Evolutionary conservation across 78 protist genomes (phyloP), one percentile per base, ranked within the genome.

Genomic region (Dictyostelium brefeldianum): DNA sequence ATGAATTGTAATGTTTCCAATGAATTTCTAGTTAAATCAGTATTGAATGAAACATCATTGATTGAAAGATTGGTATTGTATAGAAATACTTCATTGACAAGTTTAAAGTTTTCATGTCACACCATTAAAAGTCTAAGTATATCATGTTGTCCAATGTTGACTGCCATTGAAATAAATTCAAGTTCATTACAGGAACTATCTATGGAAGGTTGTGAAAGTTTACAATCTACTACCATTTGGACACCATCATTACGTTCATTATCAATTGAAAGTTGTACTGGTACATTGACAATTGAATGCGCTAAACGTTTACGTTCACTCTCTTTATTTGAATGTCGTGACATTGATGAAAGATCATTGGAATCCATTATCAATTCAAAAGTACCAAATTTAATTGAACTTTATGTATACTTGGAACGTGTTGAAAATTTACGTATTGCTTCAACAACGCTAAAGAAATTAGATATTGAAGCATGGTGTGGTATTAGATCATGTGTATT

Each of bases 391-490:
- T 56, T 84, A 6, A 46, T 64, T 47, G 82, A 71, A 15, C 18
- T 84, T 18, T 84, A 59, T 74, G 67, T 84, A 10, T 84, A 74
- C 59, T 53, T 84, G 29, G 82, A 84, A 27, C 92, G 78, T 25
- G 78, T 84, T 1, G 62, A 17, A 15, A 36, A 84, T 56, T 81
- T 84, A 41, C 80, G 92, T 18, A 74, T 84, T 2, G 36, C 75
- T 41, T 74, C 83, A 22, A 14, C 22, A 3, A 84, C 83, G 1
- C 62, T 84, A 6, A 57, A 36, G 10, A 36, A 56, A 29, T 53
- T 84, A 18, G 92, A 84, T 29, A 84, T 84, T 62, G 92, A 84
- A 57, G 92, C 92, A 6, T 84, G 92, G 92, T 10, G 29, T 59
- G 81, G 83, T 15, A 74, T 84, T 25, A n/a, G 15, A 25, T 51